Conservation (phyloP, 768 basidiomycete genomes). For the Botryobasidium botryosum region DNA sequence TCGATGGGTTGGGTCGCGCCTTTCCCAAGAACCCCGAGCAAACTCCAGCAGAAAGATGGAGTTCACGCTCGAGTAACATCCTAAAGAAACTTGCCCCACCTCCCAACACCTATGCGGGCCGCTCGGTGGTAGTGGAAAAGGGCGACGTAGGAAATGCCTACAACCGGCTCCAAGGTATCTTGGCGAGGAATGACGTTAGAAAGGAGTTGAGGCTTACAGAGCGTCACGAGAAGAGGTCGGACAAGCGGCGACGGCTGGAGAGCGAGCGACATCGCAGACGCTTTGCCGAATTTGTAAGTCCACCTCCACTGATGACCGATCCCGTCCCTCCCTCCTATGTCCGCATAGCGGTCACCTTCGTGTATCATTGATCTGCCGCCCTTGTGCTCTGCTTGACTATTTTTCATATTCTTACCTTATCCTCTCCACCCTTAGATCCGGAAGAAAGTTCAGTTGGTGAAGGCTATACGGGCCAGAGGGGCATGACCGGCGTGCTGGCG, state of each 20-base stretch:
- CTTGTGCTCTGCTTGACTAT: too few species aligned
- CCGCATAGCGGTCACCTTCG: too few species aligned
- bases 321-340: too few species aligned
- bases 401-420: too few species aligned
- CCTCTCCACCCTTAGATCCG: background rate
- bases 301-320: too few species aligned
- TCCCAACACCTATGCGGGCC: conserved; percentile 34
- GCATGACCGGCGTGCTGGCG: conserved; percentile 2
- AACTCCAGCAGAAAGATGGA: too few species aligned
- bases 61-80: too few species aligned
- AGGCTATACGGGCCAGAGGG: background rate
- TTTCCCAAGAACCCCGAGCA: too few species aligned
- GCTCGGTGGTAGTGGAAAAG: conserved; percentile 33
- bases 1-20: too few species aligned
- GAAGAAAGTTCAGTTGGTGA: background rate
- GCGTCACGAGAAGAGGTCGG: conserved; percentile 72
- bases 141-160: conserved; percentile 34
- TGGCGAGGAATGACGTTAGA: conserved; percentile 39
- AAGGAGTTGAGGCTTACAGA: conserved; percentile 30
- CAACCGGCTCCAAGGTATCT: conserved; percentile 30
- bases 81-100: too few species aligned
- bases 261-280: conserved; percentile 66
- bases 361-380: too few species aligned
- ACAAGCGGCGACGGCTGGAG: conserved; percentile 52
- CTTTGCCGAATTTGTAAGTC: conserved; percentile 60